Conservation (phyloP, 768 basidiomycete species). For the Boletus bicolor region DNA sequence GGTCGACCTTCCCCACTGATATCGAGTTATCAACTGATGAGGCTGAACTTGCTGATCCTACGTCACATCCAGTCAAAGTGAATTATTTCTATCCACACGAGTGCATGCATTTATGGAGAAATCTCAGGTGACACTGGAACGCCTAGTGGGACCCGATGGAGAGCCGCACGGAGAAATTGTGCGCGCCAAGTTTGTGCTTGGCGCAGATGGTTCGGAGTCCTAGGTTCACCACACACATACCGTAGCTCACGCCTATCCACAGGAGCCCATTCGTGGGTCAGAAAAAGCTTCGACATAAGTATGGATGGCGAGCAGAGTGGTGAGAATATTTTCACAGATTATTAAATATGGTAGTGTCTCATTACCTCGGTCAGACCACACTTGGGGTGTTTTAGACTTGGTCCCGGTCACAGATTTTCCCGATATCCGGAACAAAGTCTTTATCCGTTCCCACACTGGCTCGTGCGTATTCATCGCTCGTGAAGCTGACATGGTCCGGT, state of each 20-base stretch:
- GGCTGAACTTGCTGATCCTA: slow-evolving; percentile 19
- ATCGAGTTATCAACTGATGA: slow-evolving; percentile 30
- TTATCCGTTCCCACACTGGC: slow-evolving; percentile 49
- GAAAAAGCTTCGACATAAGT: slow-evolving; percentile 57
- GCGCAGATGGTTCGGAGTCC: slow-evolving; percentile 57
- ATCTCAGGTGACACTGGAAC: slow-evolving; percentile 21
- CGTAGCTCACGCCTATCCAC: slow-evolving; percentile 3
- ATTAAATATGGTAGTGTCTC: background rate
- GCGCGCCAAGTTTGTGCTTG: slow-evolving; percentile 70
- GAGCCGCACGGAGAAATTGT: slow-evolving; percentile 51
- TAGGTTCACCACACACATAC: background rate
- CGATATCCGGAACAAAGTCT: slow-evolving; percentile 46
- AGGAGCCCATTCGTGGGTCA: slow-evolving; percentile 85
- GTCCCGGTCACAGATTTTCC: slow-evolving; percentile 52
- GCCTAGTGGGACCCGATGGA: slow-evolving; percentile 28
- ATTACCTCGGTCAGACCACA: slow-evolving; percentile 28
- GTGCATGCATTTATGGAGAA: background rate
- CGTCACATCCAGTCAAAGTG: slow-evolving; percentile 24
- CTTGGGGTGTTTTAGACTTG: slow-evolving; percentile 47
- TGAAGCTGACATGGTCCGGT: slow-evolving; percentile 42
- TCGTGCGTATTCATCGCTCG: slow-evolving; percentile 54
- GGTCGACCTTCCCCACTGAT: slow-evolving; percentile 28
- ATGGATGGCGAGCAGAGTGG: slow-evolving; percentile 77
- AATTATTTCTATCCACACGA: background rate
- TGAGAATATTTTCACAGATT: slow-evolving; percentile 1